Base-by-base conservation (phyloP, 805 yeast genomes). In the Helenozyma rhizophorensis region DNA sequence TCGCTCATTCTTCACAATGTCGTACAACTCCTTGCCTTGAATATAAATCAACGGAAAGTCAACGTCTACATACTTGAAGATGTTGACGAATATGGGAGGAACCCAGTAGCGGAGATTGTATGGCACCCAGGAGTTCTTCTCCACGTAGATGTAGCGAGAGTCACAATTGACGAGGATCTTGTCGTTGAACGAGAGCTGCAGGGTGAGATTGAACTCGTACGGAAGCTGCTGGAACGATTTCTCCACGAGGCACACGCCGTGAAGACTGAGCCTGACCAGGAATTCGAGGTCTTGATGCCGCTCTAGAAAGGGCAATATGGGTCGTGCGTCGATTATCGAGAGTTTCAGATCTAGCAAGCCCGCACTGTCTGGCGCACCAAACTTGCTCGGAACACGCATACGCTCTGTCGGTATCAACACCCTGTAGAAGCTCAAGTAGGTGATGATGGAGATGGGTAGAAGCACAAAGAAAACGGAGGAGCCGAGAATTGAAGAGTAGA, bases 91-190 rank as follows among this genome's bases (percentile, higher is more conserved):
- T 1, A 52, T 24, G 0, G 72, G 72, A 1, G 68, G 60, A 4
- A 53, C 51, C 65, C 66, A 65, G 37, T 50, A 53, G 31, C 61
- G 48, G 26, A 62, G 47, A 35, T 58, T 55, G 43, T 55, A 65
- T 0, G 72, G 71, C 9, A 66, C 42, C 19, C 55, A 33, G 40
- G 36, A 25, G 42, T 66, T 66, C 34, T 59, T 58, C 11, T 34
- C 37, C 18, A 48, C 48, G 43, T 60, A 58, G 15, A 61, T 40
- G 29, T 36, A 42, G 8, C 58, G 40, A 14, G 60, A 42, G 35
- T 60, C 64, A 42, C 72, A 65, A 31, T 56, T 43, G 22, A 48
- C 33, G 13, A 50, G 19, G 21, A 53, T 33, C 25, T 45, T 30
- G 36, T 42, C 41, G n/a, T 36, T 24, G 23, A 17, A 26, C 5